A percentile compares a stretch with the other conserved stretches of the same genome.
phyloP scores from a whole-genome alignment of 345 rosid species.

The Nasturtium officinale region DNA sequence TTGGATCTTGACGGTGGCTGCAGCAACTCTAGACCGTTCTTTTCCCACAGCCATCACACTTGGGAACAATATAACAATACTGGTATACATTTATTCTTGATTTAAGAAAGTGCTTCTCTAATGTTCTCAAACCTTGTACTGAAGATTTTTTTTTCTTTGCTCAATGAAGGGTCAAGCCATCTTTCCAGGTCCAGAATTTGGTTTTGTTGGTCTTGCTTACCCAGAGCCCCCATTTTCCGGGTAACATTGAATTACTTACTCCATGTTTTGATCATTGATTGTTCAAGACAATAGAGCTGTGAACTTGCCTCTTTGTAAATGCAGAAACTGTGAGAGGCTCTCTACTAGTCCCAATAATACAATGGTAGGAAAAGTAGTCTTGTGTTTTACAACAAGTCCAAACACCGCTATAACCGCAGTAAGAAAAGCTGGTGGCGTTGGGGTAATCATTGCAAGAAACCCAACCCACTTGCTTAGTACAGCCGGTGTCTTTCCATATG shows the following conservation, averaged over 20 bases:
- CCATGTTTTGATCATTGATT: neutral
- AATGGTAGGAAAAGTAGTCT: conserved; percentile 55
- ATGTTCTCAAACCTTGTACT: neutral
- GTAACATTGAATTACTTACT: neutral
- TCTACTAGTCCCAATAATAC: conserved; percentile 12
- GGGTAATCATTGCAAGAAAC: conserved; percentile 59
- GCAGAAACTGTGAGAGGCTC: neutral
- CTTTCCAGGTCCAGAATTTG: conserved; percentile 48
- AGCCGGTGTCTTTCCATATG: neutral
- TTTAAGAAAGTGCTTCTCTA: neutral
- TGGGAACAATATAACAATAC: conserved; percentile 43
- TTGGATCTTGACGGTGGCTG: conserved; percentile 62
- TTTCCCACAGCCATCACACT: conserved; percentile 50
- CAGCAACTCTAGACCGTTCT: conserved; percentile 54
- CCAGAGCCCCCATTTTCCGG: conserved; percentile 16
- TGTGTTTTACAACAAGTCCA: conserved; percentile 52
- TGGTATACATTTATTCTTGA: conserved; percentile 6
- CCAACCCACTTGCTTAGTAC: conserved; percentile 49
- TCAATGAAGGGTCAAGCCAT: conserved; percentile 57
- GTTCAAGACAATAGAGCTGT: neutral
- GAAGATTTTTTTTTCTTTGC: neutral
- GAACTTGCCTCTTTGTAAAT: no score
- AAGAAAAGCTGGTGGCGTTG: conserved; percentile 53
- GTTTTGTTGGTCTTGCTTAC: conserved; percentile 47
- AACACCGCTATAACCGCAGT: conserved; percentile 42